Base-by-base conservation (phyloP, 73 alveolate species). In the Paraurostyla sp. region DNA sequence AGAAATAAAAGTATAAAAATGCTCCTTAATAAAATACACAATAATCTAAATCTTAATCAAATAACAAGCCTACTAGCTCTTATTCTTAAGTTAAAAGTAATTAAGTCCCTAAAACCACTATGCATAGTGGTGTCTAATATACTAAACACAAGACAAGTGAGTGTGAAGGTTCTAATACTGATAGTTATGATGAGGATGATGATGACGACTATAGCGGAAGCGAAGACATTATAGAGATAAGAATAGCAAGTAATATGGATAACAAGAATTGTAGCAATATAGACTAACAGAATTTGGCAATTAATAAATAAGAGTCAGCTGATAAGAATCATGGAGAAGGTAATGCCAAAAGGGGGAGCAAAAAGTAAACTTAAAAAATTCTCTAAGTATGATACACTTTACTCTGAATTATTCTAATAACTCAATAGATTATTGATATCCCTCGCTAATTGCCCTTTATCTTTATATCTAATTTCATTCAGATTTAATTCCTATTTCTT, bases 101-200 rank as follows among this genome's bases (percentile, higher is more conserved):
- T n/a, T n/a, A n/a, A n/a, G n/a, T n/a, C n/a, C n/a, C n/a, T 7
- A 27, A 54, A 6, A 65, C 82, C 41, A 38, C 82, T 2, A 38
- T 35, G 23, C 82, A 65, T 38, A 35, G 82, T 40, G 82, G 82
- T 6, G 16, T 22, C 18, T 35, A 65, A 2, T 65, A 65, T 65
- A 22, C 25, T 13, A 65, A 65, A 22, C 82, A 65, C 41, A 65
- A 65, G 41, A 65, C 56, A 30, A 65, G 82, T 65, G 82, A 65
- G 82, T 11, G 42, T 38, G 82, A 65, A 33, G 78, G 23, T 38
- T 33, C 2, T 40, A 13, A 32, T 40, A 22, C 82, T 11, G 82
- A 65, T 38, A 65, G 82, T 40, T 65, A 65, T 22, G 82, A 65
- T 40, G 82, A 65, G 38, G 82, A 65, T 11, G 82, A 65, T 16